Evolutionary conservation across 2,329 filamentous ascomycete genomes (phyloP), one percentile per base, ranked within the genome.

Genomic region (Lasiodiplodia theobromae): DNA sequence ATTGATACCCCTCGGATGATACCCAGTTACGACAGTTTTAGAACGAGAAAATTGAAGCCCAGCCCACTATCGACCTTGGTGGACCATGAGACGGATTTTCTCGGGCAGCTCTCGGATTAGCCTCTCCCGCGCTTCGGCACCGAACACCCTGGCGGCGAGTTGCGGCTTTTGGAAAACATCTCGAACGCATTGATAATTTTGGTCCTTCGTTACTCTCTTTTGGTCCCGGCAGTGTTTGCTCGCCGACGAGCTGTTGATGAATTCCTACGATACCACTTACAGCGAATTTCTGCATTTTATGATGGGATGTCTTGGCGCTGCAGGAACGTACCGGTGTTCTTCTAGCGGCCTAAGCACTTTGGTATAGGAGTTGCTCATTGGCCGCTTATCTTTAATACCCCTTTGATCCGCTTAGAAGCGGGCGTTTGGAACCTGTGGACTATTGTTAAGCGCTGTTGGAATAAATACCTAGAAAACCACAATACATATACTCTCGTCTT

Each of bases 261-360:
- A 25, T 23, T 21, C 49, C 23, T 60, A 64, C 40, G 64, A 66
- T 58, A 58, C 64, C 53, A 54, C 64, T 66, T 40, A 56, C 23
- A 25, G 47, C 64, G 53, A 34, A n/a, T 14, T 53, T 10, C 31
- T 53, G 51, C 64, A 56, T 54, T 47, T 66, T 18, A 47, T 18
- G n/a, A 66, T 23, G 51, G 49, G 4, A n/a, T n/a, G 21, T 34
- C 40, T 47, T 57, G 51, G 64, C 64, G 53, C 31, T 49, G 25
- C 51, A 56, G 37, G 64, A 31, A n/a, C 23, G 3, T n/a, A n/a
- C 21, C n/a, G 34, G 7, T 34, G 31, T 53, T 73, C 74, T 57
- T 71, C 73, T 72, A 75, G 74, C 23, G n/a, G 2, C 34, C 51
- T 53, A 21, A 47, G 21, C 44, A 21, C 25, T 64, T 52, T 31